These are phyloP conservation scores for Naganishia albida DNA, from an alignment of 1,284 basidiomycete genomes.

Conservation along the genomic window DNA sequence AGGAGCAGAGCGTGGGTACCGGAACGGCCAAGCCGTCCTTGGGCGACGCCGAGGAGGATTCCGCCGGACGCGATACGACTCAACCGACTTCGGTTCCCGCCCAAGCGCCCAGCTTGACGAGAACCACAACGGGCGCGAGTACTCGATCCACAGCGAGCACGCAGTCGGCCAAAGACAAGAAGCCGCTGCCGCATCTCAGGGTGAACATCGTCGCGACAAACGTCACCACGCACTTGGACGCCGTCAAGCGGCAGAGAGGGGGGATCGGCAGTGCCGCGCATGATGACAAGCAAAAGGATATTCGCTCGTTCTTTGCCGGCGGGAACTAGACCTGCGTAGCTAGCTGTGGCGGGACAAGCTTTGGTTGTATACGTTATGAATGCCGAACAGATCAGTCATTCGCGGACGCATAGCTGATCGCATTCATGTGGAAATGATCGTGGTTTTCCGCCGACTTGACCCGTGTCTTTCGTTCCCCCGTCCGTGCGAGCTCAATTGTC, in stretches of 20 bases:
- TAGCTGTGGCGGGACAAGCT: background rate
- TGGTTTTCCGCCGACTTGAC: no score
- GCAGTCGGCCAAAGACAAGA: background rate
- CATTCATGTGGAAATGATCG: no score
- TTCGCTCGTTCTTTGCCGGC: constrained; percentile 75
- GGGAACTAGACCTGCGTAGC: constrained; percentile 35
- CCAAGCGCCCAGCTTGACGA: constrained; percentile 35
- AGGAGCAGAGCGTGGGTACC: constrained; percentile 6
- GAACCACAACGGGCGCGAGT: constrained; percentile 25
- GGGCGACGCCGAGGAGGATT: background rate
- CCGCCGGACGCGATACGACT: constrained; percentile 5
- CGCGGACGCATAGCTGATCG: no score
- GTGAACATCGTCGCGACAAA: constrained; percentile 48
- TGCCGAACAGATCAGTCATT: no score
- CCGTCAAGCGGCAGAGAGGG: constrained; percentile 66
- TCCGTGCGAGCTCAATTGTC: no score
- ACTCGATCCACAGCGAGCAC: constrained; percentile 13
- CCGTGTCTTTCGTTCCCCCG: no score
- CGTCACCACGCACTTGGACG: constrained; percentile 53
- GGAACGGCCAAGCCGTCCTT: constrained; percentile 18
- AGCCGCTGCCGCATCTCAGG: constrained; percentile 38
- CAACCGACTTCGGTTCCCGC: constrained; percentile 37
- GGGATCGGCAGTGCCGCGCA: constrained; percentile 71
- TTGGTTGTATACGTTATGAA: background rate
- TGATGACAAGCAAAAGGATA: constrained; percentile 73